Conservation (phyloP, 352 stramenopile genomes). For the Globisporangium parvum region DNA sequence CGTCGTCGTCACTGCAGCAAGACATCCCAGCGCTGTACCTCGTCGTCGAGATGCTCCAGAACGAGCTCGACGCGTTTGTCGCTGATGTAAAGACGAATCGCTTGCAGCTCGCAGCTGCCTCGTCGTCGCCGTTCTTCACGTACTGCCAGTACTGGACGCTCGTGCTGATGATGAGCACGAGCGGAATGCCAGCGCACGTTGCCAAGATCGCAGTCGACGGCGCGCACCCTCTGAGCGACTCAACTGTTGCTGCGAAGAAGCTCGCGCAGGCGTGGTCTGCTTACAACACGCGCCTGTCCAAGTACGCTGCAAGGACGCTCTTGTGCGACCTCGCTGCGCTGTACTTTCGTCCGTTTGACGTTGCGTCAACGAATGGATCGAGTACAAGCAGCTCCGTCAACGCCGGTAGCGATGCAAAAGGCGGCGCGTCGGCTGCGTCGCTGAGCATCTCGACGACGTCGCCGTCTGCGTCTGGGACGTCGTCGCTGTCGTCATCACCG, state of each 20-base stretch:
- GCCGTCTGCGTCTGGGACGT: neutral
- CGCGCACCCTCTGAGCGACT: slow-evolving; percentile 15
- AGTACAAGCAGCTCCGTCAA: neutral
- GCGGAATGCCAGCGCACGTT: slow-evolving; percentile 52
- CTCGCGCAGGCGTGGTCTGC: slow-evolving; percentile 50
- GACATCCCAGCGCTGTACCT: slow-evolving; percentile 61
- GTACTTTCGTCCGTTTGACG: slow-evolving; percentile 51
- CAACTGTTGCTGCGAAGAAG: slow-evolving; percentile 24
- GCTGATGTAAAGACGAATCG: slow-evolving; percentile 65
- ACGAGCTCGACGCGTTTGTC: slow-evolving; percentile 49
- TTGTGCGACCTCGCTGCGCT: slow-evolving; percentile 56
- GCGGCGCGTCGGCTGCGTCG: neutral
- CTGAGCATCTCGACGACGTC: neutral
- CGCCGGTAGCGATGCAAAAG: neutral
- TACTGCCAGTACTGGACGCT: slow-evolving; percentile 77
- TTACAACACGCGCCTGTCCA: slow-evolving; percentile 50
- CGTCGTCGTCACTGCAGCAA: slow-evolving; percentile 41
- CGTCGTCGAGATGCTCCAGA: slow-evolving; percentile 42
- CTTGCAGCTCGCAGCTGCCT: slow-evolving; percentile 30
- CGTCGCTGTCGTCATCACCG: slow-evolving; percentile 14
- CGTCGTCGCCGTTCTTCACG: slow-evolving; percentile 30
- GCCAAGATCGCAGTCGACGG: slow-evolving; percentile 44
- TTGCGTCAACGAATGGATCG: neutral
- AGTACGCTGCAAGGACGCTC: slow-evolving; percentile 43
- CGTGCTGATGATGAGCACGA: slow-evolving; percentile 40